Percentiles rank a stretch among this genome's conserved stretches.
Conservation (phyloP, 345 rosid genomes). For the Lagerstroemia speciosa region DNA sequence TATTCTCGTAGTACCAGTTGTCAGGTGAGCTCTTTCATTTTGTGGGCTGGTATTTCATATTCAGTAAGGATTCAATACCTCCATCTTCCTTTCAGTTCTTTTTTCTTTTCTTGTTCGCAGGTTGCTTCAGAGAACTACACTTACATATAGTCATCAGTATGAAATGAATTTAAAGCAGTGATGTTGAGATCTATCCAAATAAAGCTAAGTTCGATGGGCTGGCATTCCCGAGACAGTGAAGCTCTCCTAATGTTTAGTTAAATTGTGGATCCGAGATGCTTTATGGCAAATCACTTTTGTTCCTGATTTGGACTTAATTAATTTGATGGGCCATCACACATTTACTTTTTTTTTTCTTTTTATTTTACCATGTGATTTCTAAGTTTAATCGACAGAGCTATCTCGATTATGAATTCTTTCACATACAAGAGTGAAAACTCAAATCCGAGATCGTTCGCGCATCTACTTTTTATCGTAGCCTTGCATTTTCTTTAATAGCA, state of each 20-base stretch:
- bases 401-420: no score
- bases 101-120: not conserved
- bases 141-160: not conserved
- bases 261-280: not conserved
- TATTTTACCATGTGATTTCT: no score
- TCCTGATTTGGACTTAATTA: not conserved
- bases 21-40: not conserved
- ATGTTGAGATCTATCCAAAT: not conserved
- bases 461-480: no score
- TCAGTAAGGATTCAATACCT: not conserved
- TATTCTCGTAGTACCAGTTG: no score
- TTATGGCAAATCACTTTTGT: not conserved
- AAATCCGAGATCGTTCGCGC: no score
- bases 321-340: not conserved
- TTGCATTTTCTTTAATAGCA: no score
- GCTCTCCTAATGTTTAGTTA: not conserved
- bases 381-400: no score
- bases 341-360: no score
- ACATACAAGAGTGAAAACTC: no score
- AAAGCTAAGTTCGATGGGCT: not conserved
- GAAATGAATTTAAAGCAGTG: not conserved
- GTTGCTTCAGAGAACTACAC: not conserved
- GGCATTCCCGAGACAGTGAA: not conserved
- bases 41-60: not conserved
- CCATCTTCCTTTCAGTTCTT: not conserved